phyloP scores from a whole-genome alignment of 306 rosid genomes.

The Comarum palustre region DNA sequence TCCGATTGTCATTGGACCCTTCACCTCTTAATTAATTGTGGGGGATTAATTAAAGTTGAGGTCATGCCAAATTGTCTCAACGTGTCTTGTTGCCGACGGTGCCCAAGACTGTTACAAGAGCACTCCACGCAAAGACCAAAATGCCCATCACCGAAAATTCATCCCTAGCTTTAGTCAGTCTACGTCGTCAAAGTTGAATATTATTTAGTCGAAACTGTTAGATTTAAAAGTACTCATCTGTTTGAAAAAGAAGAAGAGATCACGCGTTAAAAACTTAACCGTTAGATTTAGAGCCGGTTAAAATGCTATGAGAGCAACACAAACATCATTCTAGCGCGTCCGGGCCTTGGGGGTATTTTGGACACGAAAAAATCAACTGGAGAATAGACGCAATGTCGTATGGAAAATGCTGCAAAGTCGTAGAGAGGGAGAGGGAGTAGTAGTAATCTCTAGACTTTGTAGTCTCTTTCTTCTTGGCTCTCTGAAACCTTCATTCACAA shows the following conservation, averaged over 20 bases:
- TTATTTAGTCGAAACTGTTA: no score
- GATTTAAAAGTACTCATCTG: no score
- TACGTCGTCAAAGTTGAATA: no score
- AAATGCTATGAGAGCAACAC: no score
- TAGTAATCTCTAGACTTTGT: background rate
- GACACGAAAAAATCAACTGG: no score
- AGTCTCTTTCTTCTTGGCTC: conserved; percentile 5
- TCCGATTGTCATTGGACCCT: background rate
- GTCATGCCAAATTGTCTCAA: background rate
- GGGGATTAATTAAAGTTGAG: background rate
- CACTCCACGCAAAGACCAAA: background rate
- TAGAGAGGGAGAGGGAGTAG: background rate
- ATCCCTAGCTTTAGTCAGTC: no score
- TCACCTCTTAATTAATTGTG: conserved; percentile 9
- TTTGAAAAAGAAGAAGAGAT: no score
- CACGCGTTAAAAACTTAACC: no score
- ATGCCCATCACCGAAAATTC: background rate
- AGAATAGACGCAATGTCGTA: background rate
- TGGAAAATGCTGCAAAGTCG: background rate
- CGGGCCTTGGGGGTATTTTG: no score
- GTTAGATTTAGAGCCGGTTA: no score
- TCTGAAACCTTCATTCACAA: conserved; percentile 51
- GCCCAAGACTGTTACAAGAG: background rate
- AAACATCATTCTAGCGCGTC: no score
- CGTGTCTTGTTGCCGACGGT: conserved; percentile 9